Percentiles rank a stretch among this genome's conserved stretches.
phyloP scores from a whole-genome alignment of 257 asterid genomes.

The Solanum pennellii region DNA sequence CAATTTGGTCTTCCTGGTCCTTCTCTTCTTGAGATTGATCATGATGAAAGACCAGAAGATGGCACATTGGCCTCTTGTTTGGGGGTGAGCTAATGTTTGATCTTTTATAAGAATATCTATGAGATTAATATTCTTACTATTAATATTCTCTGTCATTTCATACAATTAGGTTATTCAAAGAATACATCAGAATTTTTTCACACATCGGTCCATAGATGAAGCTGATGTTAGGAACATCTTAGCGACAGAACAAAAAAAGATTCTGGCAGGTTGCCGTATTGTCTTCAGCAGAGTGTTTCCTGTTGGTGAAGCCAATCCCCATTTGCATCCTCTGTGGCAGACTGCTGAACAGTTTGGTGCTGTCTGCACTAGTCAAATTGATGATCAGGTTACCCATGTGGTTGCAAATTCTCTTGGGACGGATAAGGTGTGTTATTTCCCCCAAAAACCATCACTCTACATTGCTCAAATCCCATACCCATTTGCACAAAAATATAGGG shows the following conservation, averaged over 20 bases:
- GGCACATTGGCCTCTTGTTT: constrained; percentile 90
- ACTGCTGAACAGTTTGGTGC: constrained; percentile 98
- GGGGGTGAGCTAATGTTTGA: constrained; percentile 47
- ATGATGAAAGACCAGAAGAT: constrained; percentile 95
- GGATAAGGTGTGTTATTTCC: constrained; percentile 55
- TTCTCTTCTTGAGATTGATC: constrained; percentile 95
- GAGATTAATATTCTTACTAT: neutral
- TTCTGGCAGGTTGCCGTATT: constrained; percentile 80
- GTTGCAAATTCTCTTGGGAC: constrained; percentile 94
- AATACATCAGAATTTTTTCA: constrained; percentile 66
- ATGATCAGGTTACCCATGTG: constrained; percentile 95
- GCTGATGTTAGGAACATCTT: constrained; percentile 89
- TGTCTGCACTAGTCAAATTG: constrained; percentile 68
- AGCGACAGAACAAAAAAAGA: constrained; percentile 74
- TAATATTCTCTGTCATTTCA: constrained; percentile 2
- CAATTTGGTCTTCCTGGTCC: constrained; percentile 96
- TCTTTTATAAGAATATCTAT: neutral
- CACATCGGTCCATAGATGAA: constrained; percentile 58
- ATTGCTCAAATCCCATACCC: neutral
- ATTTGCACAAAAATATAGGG: neutral
- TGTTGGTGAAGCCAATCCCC: constrained; percentile 89
- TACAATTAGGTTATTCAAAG: constrained; percentile 69
- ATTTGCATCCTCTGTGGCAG: constrained; percentile 93
- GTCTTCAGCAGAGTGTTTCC: constrained; percentile 95
- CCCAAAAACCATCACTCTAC: neutral